Evolutionary conservation across 805 yeast genomes (phyloP).

Genomic region (Candida sonorensis): DNA sequence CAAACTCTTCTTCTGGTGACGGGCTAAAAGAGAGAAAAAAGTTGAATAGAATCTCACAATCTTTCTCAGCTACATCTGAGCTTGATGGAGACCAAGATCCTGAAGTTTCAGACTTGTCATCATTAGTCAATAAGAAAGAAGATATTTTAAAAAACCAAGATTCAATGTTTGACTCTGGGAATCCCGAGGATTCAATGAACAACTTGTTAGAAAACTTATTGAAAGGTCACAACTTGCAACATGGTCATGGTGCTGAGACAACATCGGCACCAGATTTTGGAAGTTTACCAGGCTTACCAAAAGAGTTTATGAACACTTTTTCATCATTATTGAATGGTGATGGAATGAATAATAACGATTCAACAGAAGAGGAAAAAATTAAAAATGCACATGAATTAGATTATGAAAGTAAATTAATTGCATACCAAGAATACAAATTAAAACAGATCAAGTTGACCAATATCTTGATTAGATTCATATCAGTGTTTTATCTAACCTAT

Average conservation of each 20-base stretch:
- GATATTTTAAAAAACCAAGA: too few relatives aligned
- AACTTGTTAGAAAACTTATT: slow-evolving; percentile 13
- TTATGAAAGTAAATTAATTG: slow-evolving; percentile 8
- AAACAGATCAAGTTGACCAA: slow-evolving; percentile 10
- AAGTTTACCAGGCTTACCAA: slow-evolving; percentile 12
- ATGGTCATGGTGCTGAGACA: background rate
- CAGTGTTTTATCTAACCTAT: slow-evolving; percentile 8
- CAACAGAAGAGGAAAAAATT: slow-evolving; percentile 1
- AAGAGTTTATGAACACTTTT: slow-evolving; percentile 26
- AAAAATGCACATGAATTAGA: slow-evolving; percentile 8
- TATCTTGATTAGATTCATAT: slow-evolving; percentile 12
- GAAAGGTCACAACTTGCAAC: slow-evolving; percentile 10
- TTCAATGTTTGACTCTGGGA: slow-evolving; percentile 5
- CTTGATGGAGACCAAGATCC: slow-evolving; percentile 15
- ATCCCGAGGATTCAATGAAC: slow-evolving; percentile 12
- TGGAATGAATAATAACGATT: slow-evolving; percentile 3
- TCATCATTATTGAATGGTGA: slow-evolving; percentile 16
- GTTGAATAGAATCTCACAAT: slow-evolving; percentile 11
- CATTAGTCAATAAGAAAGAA: slow-evolving; percentile 5
- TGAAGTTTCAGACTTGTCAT: slow-evolving; percentile 15
- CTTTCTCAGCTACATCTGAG: slow-evolving; percentile 4
- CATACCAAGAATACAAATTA: slow-evolving; percentile 8
- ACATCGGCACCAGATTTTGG: background rate
- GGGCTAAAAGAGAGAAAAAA: background rate
- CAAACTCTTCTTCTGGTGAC: slow-evolving; percentile 13